Conservation (phyloP, 2,329 filamentous ascomycete species). For the Neonectria ditissima region DNA sequence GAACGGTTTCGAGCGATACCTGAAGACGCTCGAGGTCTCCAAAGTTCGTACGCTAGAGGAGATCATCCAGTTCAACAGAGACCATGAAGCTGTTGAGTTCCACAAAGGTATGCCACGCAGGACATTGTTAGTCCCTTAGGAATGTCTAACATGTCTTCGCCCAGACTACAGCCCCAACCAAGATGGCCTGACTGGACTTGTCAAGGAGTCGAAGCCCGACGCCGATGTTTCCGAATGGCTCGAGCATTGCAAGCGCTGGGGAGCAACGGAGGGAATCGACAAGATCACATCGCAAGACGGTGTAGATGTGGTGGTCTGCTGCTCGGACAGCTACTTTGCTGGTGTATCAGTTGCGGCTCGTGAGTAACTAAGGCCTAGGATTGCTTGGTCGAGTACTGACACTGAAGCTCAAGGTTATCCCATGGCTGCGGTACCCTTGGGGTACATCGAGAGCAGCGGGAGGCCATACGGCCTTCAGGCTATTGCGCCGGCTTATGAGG, state of each 20-base stretch:
- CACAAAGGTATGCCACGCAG: background rate
- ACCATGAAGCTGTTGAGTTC: background rate
- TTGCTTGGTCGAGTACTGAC: background rate
- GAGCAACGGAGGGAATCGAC: background rate
- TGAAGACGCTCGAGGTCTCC: background rate
- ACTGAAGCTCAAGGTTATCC: background rate
- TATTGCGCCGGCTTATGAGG: background rate
- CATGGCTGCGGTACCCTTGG: background rate
- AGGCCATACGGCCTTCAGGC: background rate
- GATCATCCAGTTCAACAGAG: background rate
- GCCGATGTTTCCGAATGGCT: background rate
- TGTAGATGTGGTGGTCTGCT: no score
- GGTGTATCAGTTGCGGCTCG: background rate
- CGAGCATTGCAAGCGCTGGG: background rate
- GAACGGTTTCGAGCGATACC: background rate
- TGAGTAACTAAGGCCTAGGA: background rate
- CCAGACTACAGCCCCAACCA: background rate
- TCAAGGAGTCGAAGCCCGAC: background rate
- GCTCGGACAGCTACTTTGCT: no score
- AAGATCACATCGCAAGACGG: no score
- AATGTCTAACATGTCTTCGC: background rate
- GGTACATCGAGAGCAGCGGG: background rate
- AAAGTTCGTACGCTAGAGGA: background rate
- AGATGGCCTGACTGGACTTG: background rate
- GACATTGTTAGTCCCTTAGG: background rate